A percentile compares a stretch with the other conserved stretches of the same genome.
Evolutionary conservation across 148 eudicot species (phyloP).

Genomic region (Heliamphora exappendiculata): DNA sequence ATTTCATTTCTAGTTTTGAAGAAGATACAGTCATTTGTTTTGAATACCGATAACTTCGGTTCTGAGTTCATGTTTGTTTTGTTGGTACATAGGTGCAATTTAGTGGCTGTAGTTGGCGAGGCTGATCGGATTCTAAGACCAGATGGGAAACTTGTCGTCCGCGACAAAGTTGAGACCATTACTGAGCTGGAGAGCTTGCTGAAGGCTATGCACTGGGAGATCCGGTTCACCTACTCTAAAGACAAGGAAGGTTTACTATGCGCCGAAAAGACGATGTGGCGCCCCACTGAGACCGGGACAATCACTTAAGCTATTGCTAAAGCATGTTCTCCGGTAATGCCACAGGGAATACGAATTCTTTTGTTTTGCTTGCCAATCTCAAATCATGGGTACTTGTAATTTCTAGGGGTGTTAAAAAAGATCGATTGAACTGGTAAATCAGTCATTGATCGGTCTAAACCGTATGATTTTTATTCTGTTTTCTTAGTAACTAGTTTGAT

Average conservation of each 20-base stretch:
- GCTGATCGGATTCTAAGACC: conserved; percentile 54
- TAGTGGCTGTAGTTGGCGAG: conserved; percentile 39
- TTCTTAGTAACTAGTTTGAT: too few relatives aligned
- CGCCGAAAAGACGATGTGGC: conserved; percentile 48
- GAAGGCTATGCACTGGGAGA: conserved; percentile 46
- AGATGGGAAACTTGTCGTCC: conserved; percentile 45
- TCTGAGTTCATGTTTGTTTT: neutral
- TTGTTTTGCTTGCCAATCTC: neutral
- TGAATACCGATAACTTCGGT: neutral
- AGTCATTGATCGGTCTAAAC: too few relatives aligned
- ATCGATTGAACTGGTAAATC: too few relatives aligned
- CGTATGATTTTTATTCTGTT: too few relatives aligned
- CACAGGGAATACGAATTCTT: conserved; percentile 8
- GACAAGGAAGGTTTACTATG: conserved; percentile 45
- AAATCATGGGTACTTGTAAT: conserved; percentile 1
- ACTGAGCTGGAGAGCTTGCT: conserved; percentile 38
- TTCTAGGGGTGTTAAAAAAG: too few relatives aligned
- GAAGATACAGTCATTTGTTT: neutral
- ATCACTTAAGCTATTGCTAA: conserved; percentile 32
- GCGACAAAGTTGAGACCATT: conserved; percentile 32
- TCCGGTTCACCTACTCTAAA: conserved; percentile 37
- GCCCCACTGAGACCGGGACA: conserved; percentile 32
- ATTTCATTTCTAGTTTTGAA: neutral
- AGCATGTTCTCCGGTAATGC: conserved; percentile 4
- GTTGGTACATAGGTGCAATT: conserved; percentile 30